A percentile compares a stretch with the other conserved stretches of the same genome.
Evolutionary conservation across 805 yeast genomes (phyloP).

Genomic region (Wickerhamomyces bovis): DNA sequence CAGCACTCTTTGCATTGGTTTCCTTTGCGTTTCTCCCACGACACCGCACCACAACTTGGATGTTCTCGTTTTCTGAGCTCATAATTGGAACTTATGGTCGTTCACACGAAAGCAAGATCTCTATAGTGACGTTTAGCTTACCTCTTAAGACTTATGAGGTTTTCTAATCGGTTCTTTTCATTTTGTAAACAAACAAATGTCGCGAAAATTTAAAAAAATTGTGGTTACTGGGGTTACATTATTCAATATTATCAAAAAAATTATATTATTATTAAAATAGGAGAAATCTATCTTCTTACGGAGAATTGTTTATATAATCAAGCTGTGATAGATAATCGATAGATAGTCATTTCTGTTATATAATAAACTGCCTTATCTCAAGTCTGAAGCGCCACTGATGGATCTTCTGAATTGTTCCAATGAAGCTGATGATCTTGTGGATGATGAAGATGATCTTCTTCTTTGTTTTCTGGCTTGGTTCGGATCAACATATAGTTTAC

Average conservation of each 20-base stretch:
- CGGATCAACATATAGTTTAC: slow-evolving; percentile 68
- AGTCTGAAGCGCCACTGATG: slow-evolving; percentile 31
- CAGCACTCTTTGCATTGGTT: slow-evolving; percentile 50
- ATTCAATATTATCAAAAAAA: no score
- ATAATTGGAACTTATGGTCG: not conserved
- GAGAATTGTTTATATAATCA: not conserved
- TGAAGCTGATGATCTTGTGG: slow-evolving; percentile 22
- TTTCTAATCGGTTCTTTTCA: not conserved
- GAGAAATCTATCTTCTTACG: not conserved
- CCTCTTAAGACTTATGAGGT: not conserved
- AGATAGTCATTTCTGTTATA: not conserved
- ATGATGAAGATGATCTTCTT: slow-evolving; percentile 44
- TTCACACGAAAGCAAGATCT: no score
- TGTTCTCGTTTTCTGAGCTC: slow-evolving; percentile 37
- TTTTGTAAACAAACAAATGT: not conserved
- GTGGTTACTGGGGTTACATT: not conserved
- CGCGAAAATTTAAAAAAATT: not conserved
- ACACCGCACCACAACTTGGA: slow-evolving; percentile 59
- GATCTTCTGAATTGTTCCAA: slow-evolving; percentile 40
- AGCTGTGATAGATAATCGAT: not conserved
- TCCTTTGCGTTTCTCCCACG: slow-evolving; percentile 57
- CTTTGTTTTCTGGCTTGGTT: slow-evolving; percentile 83
- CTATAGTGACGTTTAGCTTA: not conserved
- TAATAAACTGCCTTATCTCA: slow-evolving; percentile 11
- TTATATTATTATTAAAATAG: no score